Evolutionary conservation across 129 eudicot species (phyloP), one percentile per base, ranked within the genome.

Genomic region (Arctium lappa): DNA sequence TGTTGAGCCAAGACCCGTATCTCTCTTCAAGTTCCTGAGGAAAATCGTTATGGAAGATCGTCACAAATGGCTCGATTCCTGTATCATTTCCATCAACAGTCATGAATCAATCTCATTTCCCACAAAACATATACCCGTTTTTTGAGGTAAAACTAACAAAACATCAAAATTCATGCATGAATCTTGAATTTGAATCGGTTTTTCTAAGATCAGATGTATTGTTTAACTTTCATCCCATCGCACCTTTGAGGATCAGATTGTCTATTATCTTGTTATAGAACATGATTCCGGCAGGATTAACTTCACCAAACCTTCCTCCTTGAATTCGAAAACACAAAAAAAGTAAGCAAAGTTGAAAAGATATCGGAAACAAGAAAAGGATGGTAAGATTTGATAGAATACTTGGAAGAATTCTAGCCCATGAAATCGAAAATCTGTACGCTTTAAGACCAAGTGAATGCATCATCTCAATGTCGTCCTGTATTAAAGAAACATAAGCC

Each of bases 11-110:
- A 9, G 88, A 83, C 29, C 88, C 89, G 56, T 81, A 93, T 89
- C 88, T 86, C 13, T 93, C 95, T 79, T 91, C 92, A 6, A 91
- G 84, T 85, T 89, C 95, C 73, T 93, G 93, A 69, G 97, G 93
- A 69, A 76, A 75, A 39, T 93, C 95, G 42, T 70, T 16, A 69
- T 93, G 97, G 74, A 84, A 83, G 71, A 93, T 86, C 5, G 97
- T 91, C 82, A 89, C 97, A 50, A 93, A 93, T 37, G 92, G 94
- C 82, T 86, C 69, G 22, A 93, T 85, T 36, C 97, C 93, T 93
- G 86, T 69, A 15, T 77, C 70, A 15, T 38, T 36, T 60, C 34
- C 53, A 29, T 39, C 76, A 44, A 10, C 12, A 53, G 30, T 8
- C 37, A 77, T 79, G 16, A 85, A 27, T 63, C 18, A 22, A 22